Conservation (phyloP, 768 basidiomycete genomes). For the Suillus weaverae region DNA sequence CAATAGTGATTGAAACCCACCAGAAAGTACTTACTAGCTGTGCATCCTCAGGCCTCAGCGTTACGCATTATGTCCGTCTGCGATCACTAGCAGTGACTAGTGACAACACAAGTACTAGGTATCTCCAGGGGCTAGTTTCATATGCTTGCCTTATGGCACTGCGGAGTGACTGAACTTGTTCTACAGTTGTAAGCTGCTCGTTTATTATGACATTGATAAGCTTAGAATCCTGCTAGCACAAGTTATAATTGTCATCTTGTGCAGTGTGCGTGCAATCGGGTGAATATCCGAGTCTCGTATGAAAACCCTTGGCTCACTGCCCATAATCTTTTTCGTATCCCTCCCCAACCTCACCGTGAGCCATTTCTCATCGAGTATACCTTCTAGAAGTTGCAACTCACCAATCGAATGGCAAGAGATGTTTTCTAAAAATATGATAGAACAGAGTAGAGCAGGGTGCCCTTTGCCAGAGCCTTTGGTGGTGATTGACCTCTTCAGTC, state of each 20-base stretch:
- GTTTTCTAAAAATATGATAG: not conserved
- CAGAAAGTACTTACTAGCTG: not conserved
- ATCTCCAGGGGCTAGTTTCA: no score
- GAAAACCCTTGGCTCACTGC: not conserved
- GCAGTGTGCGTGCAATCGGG: not conserved
- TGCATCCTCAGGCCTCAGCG: not conserved
- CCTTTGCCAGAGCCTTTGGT: not conserved
- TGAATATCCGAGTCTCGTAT: not conserved
- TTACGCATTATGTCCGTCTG: not conserved
- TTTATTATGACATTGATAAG: not conserved
- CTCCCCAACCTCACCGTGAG: no score
- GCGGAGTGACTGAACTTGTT: not conserved
- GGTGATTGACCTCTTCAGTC: not conserved
- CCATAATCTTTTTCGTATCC: not conserved
- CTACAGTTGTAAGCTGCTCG: no score
- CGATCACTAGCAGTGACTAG: no score
- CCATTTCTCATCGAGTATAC: not conserved
- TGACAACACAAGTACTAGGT: no score
- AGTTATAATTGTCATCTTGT: not conserved
- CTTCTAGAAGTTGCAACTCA: not conserved
- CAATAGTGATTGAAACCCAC: not conserved
- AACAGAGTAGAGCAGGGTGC: not conserved
- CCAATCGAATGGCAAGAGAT: not conserved
- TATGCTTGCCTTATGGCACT: no score
- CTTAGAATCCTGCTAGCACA: no score